Percentiles rank a stretch among this genome's conserved stretches.
phyloP scores from a whole-genome alignment of 208 protist genomes.

The Acanthamoeba quina region DNA sequence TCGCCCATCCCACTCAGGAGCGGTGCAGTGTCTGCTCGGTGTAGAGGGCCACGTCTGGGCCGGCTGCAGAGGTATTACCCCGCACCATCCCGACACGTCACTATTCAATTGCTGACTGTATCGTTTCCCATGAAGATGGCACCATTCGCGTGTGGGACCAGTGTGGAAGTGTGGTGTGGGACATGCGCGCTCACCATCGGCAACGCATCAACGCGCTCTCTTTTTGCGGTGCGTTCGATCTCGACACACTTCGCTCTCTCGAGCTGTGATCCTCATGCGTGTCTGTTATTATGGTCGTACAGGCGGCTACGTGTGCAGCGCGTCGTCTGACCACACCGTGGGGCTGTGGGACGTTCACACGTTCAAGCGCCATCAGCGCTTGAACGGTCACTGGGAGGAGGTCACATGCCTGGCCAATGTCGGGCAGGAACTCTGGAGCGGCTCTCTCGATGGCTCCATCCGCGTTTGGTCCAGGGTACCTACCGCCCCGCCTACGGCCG shows the following conservation, averaged over 20 bases:
- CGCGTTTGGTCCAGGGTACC: conserved; percentile 59
- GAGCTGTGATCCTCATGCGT: not conserved
- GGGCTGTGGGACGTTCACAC: conserved; percentile 37
- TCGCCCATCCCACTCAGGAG: conserved; percentile 46
- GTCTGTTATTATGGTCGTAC: not conserved
- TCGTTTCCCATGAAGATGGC: conserved; percentile 1
- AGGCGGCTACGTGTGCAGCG: conserved; percentile 55
- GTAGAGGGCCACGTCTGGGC: conserved; percentile 17
- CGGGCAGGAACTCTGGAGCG: conserved; percentile 52
- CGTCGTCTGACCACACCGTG: conserved; percentile 17
- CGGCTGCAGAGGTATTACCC: conserved; percentile 26
- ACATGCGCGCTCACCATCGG: conserved; percentile 51
- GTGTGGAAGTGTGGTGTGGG: conserved; percentile 22
- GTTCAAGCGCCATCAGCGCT: not conserved
- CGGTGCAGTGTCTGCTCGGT: conserved; percentile 37
- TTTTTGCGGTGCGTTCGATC: not conserved
- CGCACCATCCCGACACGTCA: too few species aligned
- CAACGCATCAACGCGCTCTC: conserved; percentile 44
- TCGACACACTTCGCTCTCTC: too few species aligned
- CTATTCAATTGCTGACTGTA: not conserved
- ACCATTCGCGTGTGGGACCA: conserved; percentile 50
- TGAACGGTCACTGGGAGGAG: conserved; percentile 66
- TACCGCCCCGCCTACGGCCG: not conserved
- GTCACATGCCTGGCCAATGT: conserved; percentile 50
- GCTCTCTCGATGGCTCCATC: conserved; percentile 53